phyloP scores from a whole-genome alignment of 75 land plant genomes.

The Ceratopteris richardii region DNA sequence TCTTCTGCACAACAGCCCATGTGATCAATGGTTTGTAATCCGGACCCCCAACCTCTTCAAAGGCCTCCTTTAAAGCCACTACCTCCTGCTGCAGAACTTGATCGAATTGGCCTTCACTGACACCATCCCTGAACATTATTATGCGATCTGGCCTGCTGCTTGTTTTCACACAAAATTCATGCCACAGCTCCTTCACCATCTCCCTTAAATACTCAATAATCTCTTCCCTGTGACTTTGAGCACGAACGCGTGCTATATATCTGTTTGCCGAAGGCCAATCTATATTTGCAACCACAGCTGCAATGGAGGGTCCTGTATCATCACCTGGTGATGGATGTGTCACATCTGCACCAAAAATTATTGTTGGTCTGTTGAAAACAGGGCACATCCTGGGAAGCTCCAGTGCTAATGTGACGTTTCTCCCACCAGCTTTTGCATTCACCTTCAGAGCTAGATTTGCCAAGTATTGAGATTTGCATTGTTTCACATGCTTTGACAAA shows the following conservation, averaged over 20 bases:
- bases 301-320: slow-evolving; percentile 73
- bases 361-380: slow-evolving; percentile 46
- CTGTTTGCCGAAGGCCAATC: slow-evolving; percentile 86
- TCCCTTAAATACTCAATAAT: slow-evolving; percentile 52
- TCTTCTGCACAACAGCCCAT: slow-evolving; percentile 82
- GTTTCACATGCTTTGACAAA: slow-evolving; percentile 39
- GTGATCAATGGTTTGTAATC: slow-evolving; percentile 64
- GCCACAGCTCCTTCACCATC: slow-evolving; percentile 69
- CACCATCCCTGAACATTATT: slow-evolving; percentile 93
- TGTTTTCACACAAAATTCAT: slow-evolving; percentile 42
- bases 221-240: slow-evolving; percentile 70
- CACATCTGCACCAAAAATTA: slow-evolving; percentile 92
- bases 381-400: slow-evolving; percentile 54
- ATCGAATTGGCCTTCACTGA: slow-evolving; percentile 82
- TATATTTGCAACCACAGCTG: slow-evolving; percentile 91
- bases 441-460: slow-evolving; percentile 82
- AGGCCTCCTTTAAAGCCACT: slow-evolving; percentile 51
- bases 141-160: slow-evolving; percentile 41
- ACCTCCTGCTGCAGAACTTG: slow-evolving; percentile 69
- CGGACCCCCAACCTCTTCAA: slow-evolving; percentile 10
- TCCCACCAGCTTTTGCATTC: slow-evolving; percentile 82
- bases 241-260: slow-evolving; percentile 62
- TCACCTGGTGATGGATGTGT: slow-evolving; percentile 86
- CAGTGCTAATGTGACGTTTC: slow-evolving; percentile 56
- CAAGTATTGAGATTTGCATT: slow-evolving; percentile 37